Base-by-base conservation (phyloP, 2,329 filamentous ascomycete genomes). In the Calonectria fujianensis region DNA sequence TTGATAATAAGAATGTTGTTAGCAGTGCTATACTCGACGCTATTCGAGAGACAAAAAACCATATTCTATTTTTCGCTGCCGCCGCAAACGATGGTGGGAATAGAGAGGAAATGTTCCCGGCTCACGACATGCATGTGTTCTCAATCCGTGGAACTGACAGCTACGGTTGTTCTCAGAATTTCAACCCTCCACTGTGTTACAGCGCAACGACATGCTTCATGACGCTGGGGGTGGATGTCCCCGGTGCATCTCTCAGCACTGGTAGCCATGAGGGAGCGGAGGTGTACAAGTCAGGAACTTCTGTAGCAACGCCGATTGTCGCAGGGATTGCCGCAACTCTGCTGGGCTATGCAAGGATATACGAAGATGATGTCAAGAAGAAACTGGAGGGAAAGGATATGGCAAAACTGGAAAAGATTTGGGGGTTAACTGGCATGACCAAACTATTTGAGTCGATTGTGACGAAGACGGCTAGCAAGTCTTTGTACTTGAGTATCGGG, bases 111-210 rank as follows among this genome's bases (percentile, higher is more conserved):
- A 70, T 70, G 67, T 70, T 61, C 67, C 67, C 67, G 10, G 67
- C 67, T 24, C 37, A 18, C 51, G 27, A 63, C 29, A 45, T 32
- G 14, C 24, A 70, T 5, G 67, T 70, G 7, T 41, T 70, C 37
- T 63, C 67, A 37, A 70, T 70, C 52, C 67, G 67, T 54, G 67
- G 52, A 39, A 63, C 67, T n/a, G 67, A 70, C 41, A 37, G 63
- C 2, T 51, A 10, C 11, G 67, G 67, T 27, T 61, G 52, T 24
- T 3, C 54, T 3, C 67, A 51, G 67, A 35, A 4, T 20, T 70
- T 61, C 67, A 70, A 70, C 29, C 67, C 67, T 45, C 67, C 67
- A 5, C 11, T 10, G 18, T 52, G 35, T 20, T 70, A 61, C 29
- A 61, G 35, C 14, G 37, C 37, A 29, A 50, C 10, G 13, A 50